Percentiles rank a stretch among this genome's conserved stretches.
Conservation (phyloP, 768 basidiomycete species). For the Fistulinella prunicolor region DNA sequence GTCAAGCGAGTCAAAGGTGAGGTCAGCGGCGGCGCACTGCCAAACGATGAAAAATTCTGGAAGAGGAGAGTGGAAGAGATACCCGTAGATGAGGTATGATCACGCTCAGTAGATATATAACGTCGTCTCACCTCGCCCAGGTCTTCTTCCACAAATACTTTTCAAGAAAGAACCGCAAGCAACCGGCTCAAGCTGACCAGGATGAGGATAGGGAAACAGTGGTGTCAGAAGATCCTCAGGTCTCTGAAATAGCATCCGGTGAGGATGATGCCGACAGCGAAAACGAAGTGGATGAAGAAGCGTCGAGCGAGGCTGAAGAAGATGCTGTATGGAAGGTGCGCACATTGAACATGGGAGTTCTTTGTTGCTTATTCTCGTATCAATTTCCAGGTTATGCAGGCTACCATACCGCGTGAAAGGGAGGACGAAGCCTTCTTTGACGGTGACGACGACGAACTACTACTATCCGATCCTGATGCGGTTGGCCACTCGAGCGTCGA, state of each 20-base stretch:
- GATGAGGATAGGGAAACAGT: slow-evolving; percentile 27
- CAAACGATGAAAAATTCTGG: slow-evolving; percentile 80
- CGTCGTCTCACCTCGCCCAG: slow-evolving; percentile 35
- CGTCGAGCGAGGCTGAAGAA: slow-evolving; percentile 52
- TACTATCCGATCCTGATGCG: slow-evolving; percentile 26
- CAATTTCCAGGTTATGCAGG: slow-evolving; percentile 73
- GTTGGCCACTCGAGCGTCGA: slow-evolving; percentile 33
- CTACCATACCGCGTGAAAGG: slow-evolving; percentile 65
- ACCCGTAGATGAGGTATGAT: slow-evolving; percentile 78
- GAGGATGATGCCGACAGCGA: slow-evolving; percentile 21
- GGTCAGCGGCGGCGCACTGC: slow-evolving; percentile 41
- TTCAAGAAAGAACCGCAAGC: slow-evolving; percentile 59
- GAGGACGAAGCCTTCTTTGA: slow-evolving; percentile 48
- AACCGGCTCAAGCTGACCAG: slow-evolving; percentile 42
- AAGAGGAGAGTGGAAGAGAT: slow-evolving; percentile 65
- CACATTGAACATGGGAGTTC: too few species aligned
- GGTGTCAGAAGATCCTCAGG: slow-evolving; percentile 22
- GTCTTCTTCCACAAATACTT: slow-evolving; percentile 93
- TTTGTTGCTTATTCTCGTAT: background rate
- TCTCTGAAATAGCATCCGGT: slow-evolving; percentile 17
- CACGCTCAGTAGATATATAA: background rate
- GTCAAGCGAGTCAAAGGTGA: slow-evolving; percentile 72
- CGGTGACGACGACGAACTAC: slow-evolving; percentile 29
- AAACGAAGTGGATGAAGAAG: slow-evolving; percentile 39
- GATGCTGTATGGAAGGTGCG: slow-evolving; percentile 87